Conservation (phyloP, 2,329 filamentous ascomycete genomes). For the Ceratocystis lukuohia region DNA sequence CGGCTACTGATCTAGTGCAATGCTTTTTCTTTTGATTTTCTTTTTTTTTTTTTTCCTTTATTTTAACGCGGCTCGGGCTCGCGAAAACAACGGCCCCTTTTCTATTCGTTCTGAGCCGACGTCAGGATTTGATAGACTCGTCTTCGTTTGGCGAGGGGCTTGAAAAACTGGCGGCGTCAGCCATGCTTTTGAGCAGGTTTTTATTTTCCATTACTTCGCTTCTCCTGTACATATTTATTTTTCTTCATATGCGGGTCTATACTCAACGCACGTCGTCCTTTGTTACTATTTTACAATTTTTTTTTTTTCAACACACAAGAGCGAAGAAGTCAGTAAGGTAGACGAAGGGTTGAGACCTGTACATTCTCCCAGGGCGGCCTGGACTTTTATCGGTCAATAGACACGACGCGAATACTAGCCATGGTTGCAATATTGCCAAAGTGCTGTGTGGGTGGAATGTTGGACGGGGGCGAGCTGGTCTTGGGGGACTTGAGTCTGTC, state of each 20-base stretch:
- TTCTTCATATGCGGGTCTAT: background rate
- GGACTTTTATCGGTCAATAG: background rate
- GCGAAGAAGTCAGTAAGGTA: background rate
- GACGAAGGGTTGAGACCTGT: background rate
- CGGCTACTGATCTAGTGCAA: background rate
- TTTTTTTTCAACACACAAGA: background rate
- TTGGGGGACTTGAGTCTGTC: background rate
- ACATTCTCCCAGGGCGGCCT: background rate
- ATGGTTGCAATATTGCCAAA: background rate
- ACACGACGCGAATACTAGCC: too few relatives aligned
- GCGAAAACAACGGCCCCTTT: background rate
- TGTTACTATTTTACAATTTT: slow-evolving; percentile 7
- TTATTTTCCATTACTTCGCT: slow-evolving; percentile 12
- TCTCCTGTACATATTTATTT: slow-evolving; percentile 10
- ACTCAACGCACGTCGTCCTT: background rate
- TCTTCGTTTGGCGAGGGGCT: background rate
- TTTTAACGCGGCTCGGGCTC: background rate
- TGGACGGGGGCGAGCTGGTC: background rate
- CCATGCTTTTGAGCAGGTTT: background rate
- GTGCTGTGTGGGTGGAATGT: background rate
- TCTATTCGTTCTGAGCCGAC: background rate
- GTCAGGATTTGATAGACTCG: background rate
- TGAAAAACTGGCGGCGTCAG: background rate
- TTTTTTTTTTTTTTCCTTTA: background rate
- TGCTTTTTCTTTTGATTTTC: background rate